Evolutionary conservation across 2,329 filamentous ascomycete species (phyloP).

Genomic region (Dothideomycetidae sp.): DNA sequence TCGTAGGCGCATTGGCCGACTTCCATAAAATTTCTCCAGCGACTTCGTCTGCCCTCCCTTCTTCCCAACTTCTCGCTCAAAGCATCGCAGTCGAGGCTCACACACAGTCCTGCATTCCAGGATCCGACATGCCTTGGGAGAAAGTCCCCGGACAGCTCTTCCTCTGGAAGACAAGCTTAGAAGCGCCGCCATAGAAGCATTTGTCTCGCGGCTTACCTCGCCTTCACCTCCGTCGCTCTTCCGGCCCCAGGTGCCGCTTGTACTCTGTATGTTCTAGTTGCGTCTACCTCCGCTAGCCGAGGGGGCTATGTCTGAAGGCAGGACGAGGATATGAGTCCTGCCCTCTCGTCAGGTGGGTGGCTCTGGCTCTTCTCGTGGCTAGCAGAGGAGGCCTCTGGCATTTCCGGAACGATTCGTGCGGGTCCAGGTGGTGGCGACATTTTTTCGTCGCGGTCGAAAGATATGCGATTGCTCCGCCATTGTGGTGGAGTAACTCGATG

Average conservation of each 20-base stretch:
- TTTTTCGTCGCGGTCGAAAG: constrained; percentile 89
- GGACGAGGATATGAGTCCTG: constrained; percentile 93
- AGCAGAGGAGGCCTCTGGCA: constrained; percentile 23
- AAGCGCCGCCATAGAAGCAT: constrained; percentile 99
- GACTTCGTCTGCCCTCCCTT: no score
- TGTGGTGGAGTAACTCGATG: constrained; percentile 85
- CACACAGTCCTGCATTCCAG: constrained; percentile 54
- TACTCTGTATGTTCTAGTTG: constrained; percentile 34
- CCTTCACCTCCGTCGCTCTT: constrained; percentile 37
- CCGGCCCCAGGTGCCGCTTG: constrained; percentile 37
- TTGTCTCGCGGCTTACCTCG: constrained; percentile 57
- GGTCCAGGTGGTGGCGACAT: constrained; percentile 39
- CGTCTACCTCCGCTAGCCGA: constrained; percentile 13
- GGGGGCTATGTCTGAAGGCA: constrained; percentile 14
- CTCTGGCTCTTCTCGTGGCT: constrained; percentile 18
- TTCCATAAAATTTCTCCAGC: no score
- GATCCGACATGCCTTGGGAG: constrained; percentile 73
- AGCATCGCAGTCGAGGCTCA: constrained; percentile 99
- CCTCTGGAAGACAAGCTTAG: constrained; percentile 58
- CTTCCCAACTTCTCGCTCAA: constrained; percentile 78
- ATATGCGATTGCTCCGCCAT: constrained; percentile 78
- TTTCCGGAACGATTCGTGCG: constrained; percentile 17
- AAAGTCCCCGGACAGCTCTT: constrained; percentile 98
- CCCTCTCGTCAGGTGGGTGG: constrained; percentile 30
- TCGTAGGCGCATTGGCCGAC: no score